Conservation (phyloP, 345 rosid genomes). For the Acer yangbiense region DNA sequence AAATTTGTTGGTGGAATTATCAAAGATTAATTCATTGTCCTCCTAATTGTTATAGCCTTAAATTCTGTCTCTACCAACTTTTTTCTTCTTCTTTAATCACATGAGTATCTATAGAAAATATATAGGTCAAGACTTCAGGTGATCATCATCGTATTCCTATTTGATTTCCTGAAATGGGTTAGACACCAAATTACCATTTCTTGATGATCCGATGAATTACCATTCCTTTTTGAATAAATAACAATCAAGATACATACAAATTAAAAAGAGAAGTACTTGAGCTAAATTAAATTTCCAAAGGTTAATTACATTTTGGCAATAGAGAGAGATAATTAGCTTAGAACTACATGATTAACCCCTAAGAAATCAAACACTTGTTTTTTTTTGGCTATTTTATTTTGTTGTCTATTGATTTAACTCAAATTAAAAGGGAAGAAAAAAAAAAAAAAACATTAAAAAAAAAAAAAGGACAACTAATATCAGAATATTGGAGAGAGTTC, state of each 20-base stretch:
- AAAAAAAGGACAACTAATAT: slow-evolving; percentile 1
- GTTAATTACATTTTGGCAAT: slow-evolving; percentile 30
- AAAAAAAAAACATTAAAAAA: too few relatives aligned
- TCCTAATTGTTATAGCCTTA: not conserved
- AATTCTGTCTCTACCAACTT: not conserved
- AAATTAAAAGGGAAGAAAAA: slow-evolving; percentile 16
- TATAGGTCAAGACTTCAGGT: not conserved
- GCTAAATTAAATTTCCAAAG: not conserved
- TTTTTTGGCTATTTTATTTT: slow-evolving; percentile 4
- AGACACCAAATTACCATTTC: not conserved
- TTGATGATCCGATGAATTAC: not conserved
- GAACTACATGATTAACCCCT: slow-evolving; percentile 13
- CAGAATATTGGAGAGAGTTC: slow-evolving; percentile 60
- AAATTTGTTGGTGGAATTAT: not conserved
- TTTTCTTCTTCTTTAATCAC: not conserved
- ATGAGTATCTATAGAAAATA: not conserved
- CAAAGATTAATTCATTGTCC: not conserved
- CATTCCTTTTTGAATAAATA: not conserved
- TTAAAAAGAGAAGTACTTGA: not conserved
- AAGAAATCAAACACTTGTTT: slow-evolving; percentile 11
- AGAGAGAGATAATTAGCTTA: slow-evolving; percentile 20
- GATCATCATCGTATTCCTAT: not conserved
- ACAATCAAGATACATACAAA: not conserved
- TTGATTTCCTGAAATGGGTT: not conserved
- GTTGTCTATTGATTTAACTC: not conserved